phyloP scores from a whole-genome alignment of 1,139 yeast species.

The Yamadazyma diospyri region DNA sequence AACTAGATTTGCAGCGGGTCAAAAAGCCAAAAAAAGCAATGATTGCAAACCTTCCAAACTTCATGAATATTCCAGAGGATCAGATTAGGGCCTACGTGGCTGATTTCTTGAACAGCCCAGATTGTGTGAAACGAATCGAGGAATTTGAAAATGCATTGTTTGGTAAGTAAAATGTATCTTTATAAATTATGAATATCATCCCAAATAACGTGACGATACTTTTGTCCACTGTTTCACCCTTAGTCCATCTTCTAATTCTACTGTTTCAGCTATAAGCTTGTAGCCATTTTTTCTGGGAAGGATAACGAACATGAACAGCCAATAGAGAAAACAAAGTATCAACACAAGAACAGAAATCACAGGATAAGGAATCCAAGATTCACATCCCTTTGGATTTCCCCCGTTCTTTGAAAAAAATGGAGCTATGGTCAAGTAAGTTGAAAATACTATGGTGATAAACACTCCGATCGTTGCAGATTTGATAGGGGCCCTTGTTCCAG shows the following conservation, averaged over 20 bases:
- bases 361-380: constrained; percentile 53
- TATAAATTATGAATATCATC: constrained; percentile 3
- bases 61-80: too few species aligned
- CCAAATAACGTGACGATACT: constrained; percentile 9
- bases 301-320: constrained; percentile 46
- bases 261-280: constrained; percentile 33
- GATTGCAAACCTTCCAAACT: too few species aligned
- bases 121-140: constrained; percentile 6
- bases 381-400: constrained; percentile 41
- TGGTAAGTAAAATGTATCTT: constrained; percentile 3
- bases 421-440: constrained; percentile 40
- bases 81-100: constrained; percentile 2
- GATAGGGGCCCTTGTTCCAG: constrained; percentile 46
- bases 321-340: constrained; percentile 35
- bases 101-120: constrained; percentile 2
- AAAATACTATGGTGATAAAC: constrained; percentile 33
- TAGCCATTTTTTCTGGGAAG: constrained; percentile 46
- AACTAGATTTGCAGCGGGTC: too few species aligned
- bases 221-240: constrained; percentile 48
- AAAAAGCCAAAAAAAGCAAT: too few species aligned
- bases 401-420: constrained; percentile 42
- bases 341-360: constrained; percentile 33
- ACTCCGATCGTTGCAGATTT: constrained; percentile 47
- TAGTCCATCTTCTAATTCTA: constrained; percentile 51
- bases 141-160: constrained; percentile 6